Conservation (phyloP, 2,329 filamentous ascomycete genomes). For the Alternaria sp. region DNA sequence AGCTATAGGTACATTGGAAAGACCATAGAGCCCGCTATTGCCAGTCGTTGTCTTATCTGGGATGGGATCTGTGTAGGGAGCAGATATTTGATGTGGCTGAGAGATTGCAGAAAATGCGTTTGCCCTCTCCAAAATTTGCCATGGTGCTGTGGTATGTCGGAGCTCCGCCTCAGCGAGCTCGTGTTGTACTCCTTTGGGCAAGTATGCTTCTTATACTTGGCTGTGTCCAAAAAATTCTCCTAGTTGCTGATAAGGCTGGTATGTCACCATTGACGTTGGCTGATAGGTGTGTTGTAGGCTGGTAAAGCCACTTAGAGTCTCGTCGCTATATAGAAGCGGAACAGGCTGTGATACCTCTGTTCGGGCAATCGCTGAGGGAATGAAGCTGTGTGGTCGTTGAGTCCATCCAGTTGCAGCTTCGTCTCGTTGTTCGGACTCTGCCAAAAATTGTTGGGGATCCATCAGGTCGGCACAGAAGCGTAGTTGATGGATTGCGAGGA, state of each 20-base stretch:
- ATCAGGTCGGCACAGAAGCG: not conserved
- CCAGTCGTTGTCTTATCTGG: no score
- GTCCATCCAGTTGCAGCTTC: not conserved
- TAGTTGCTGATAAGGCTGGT: no score
- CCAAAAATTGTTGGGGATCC: not conserved
- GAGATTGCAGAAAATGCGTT: not conserved
- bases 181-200: not conserved
- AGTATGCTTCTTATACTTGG: not conserved
- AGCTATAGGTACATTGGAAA: no score
- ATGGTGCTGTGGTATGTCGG: not conserved
- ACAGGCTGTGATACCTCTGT: no score
- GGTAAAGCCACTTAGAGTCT: not conserved
- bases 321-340: no score
- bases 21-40: no score
- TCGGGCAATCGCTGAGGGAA: not conserved
- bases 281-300: not conserved
- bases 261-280: not conserved
- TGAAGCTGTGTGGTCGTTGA: not conserved
- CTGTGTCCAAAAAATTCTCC: no score
- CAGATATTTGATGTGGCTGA: not conserved
- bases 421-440: not conserved
- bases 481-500: not conserved
- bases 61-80: no score
- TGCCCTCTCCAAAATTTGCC: not conserved
- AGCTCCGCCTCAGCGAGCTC: not conserved